A percentile compares a stretch with the other conserved stretches of the same genome.
These are phyloP conservation scores for Termitomyces sp. DNA, from an alignment of 768 basidiomycete genomes.

Conservation along the genomic window DNA sequence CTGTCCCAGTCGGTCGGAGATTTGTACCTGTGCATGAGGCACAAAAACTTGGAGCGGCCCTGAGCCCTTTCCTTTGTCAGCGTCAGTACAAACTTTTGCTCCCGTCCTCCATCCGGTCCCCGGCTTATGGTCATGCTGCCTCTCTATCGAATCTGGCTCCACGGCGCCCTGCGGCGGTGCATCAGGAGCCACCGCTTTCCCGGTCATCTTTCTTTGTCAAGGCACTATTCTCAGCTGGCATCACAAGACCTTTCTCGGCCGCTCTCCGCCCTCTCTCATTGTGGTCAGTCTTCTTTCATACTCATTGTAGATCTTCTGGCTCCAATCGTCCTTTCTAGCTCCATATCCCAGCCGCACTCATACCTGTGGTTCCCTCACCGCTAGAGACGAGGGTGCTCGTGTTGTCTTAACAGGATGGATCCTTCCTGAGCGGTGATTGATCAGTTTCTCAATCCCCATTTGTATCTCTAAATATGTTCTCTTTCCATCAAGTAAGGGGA, in stretches of 20 bases:
- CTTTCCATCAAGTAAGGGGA: constrained; percentile 54
- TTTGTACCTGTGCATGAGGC: constrained; percentile 16
- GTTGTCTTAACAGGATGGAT: constrained; percentile 83
- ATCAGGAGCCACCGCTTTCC: constrained; percentile 6
- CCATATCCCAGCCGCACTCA: constrained; percentile 63
- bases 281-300: constrained; percentile 26
- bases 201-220: constrained; percentile 9
- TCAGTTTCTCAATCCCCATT: constrained; percentile 24
- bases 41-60: constrained; percentile 11
- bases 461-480: constrained; percentile 24
- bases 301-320: constrained; percentile 8
- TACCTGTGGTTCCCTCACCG: constrained; percentile 51
- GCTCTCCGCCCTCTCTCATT: constrained; percentile 21
- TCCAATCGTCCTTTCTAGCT: constrained; percentile 29
- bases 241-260: constrained; percentile 15
- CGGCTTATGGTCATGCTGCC: constrained; percentile 11
- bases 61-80: constrained; percentile 8
- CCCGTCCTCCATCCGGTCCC: background rate
- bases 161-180: constrained; percentile 3
- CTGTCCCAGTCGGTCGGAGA: constrained; percentile 8
- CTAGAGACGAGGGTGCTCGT: constrained; percentile 41
- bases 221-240: constrained; percentile 16
- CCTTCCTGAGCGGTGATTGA: constrained; percentile 69
- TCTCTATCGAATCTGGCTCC: constrained; percentile 5
- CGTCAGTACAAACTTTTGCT: constrained; percentile 7